These are phyloP conservation scores for Pterocarpus santalinus DNA, from an alignment of 306 rosid species.

Conservation along the genomic window DNA sequence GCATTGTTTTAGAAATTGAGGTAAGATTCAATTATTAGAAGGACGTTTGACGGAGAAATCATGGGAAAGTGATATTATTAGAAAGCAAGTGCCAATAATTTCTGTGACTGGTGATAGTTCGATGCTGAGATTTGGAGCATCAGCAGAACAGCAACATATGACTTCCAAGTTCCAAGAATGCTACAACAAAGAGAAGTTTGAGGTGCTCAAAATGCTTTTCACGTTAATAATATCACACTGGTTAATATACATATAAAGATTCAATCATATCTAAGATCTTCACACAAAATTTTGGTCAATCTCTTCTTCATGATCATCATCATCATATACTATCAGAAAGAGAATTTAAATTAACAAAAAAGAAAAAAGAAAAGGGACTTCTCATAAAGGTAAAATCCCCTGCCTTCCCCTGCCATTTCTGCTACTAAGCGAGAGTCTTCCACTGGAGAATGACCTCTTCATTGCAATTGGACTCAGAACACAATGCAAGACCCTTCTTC, in stretches of 20 bases:
- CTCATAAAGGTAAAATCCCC: conserved; percentile 62
- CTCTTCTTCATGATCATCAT: conserved; percentile 2
- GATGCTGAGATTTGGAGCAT: conserved; percentile 25
- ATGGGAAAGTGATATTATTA: background rate
- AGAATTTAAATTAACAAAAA: background rate
- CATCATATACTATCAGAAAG: conserved; percentile 16
- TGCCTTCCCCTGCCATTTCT: conserved; percentile 70
- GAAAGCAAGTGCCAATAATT: background rate
- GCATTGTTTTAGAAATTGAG: background rate
- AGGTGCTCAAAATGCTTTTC: background rate
- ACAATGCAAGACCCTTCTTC: conserved; percentile 63
- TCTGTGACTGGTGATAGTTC: background rate
- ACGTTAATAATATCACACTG: conserved; percentile 16
- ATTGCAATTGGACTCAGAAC: conserved; percentile 76
- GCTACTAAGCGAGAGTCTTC: conserved; percentile 66
- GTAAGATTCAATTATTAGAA: background rate
- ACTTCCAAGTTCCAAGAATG: conserved; percentile 20
- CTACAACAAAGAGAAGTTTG: background rate
- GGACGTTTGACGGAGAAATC: background rate
- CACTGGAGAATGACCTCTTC: conserved; percentile 93
- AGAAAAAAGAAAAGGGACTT: background rate
- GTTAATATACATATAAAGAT: conserved; percentile 27
- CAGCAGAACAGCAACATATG: background rate
- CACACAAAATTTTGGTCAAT: conserved; percentile 47
- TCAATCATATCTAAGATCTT: conserved; percentile 39